These are phyloP conservation scores for Dendrobium nobile DNA, from an alignment of 106 monocot species.

Conservation along the genomic window DNA sequence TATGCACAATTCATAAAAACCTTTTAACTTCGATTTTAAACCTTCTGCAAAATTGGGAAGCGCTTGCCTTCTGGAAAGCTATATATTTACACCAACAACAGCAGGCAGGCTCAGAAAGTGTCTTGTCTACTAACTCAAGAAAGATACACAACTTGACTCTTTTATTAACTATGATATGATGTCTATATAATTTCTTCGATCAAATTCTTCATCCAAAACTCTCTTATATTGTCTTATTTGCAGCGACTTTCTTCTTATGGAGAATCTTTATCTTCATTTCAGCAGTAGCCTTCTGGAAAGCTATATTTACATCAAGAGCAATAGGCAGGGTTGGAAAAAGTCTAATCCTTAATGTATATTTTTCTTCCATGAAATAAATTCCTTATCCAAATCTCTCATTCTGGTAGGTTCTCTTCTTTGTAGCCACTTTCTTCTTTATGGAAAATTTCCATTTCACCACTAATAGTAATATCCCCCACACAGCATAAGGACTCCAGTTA, in stretches of 20 bases:
- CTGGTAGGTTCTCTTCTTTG: slow-evolving; percentile 18
- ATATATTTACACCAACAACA: not conserved
- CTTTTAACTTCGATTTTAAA: not conserved
- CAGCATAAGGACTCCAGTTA: slow-evolving; percentile 12
- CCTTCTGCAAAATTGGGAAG: not conserved
- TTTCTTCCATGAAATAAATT: no score
- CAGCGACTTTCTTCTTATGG: not conserved
- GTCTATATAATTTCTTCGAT: not conserved
- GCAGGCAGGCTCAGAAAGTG: not conserved
- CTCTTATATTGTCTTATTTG: not conserved
- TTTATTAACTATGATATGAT: not conserved
- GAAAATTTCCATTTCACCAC: slow-evolving; percentile 61
- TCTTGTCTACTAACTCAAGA: not conserved
- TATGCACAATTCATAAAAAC: not conserved
- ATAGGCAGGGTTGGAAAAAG: not conserved
- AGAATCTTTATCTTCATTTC: not conserved
- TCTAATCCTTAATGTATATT: not conserved
- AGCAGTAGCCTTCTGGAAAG: not conserved
- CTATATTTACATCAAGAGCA: not conserved
- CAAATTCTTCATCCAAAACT: slow-evolving; percentile 1
- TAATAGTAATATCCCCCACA: slow-evolving; percentile 46
- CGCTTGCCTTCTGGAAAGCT: not conserved
- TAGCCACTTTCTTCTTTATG: slow-evolving; percentile 52
- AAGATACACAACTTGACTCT: not conserved
- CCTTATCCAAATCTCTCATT: not conserved